Conservation (phyloP, 2,329 filamentous ascomycete species). For the Fusarium compactum region DNA sequence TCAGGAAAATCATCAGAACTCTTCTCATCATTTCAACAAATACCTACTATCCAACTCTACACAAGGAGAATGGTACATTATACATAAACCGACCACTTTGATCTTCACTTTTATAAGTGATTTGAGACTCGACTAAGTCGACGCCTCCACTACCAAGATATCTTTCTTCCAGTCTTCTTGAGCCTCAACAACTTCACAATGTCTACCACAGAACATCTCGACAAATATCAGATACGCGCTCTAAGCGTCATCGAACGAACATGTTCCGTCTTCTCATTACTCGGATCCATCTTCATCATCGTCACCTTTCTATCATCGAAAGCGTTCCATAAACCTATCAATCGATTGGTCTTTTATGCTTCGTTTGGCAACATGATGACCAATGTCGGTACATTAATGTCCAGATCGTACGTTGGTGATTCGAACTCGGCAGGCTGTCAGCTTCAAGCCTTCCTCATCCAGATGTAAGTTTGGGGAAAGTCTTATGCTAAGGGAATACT, state of each 20-base stretch:
- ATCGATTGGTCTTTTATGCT: conserved; percentile 85
- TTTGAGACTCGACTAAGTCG: neutral
- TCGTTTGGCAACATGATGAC: conserved; percentile 84
- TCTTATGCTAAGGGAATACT: neutral
- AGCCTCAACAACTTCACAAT: conserved; percentile 25
- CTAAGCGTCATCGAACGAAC: conserved; percentile 74
- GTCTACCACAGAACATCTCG: conserved; percentile 25
- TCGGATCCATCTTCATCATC: conserved; percentile 79
- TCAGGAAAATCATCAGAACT: neutral
- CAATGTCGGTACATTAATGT: conserved; percentile 82
- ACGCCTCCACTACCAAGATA: neutral
- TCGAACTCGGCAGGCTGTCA: conserved; percentile 70
- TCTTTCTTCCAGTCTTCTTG: neutral
- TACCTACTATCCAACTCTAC: neutral
- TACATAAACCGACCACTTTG: conserved; percentile 9
- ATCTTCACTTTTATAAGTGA: neutral
- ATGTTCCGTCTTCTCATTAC: conserved; percentile 76
- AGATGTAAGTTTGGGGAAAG: conserved; percentile 70
- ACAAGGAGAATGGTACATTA: conserved; percentile 27
- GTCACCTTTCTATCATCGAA: conserved; percentile 75
- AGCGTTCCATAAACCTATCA: conserved; percentile 87
- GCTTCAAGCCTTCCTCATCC: conserved; percentile 82
- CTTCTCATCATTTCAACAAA: conserved; percentile 1
- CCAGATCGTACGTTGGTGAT: conserved; percentile 67
- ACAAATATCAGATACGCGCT: conserved; percentile 59